These are phyloP conservation scores for Microbotryum silenes-acaulis DNA, from an alignment of 1,284 basidiomycete genomes.

Conservation along the genomic window DNA sequence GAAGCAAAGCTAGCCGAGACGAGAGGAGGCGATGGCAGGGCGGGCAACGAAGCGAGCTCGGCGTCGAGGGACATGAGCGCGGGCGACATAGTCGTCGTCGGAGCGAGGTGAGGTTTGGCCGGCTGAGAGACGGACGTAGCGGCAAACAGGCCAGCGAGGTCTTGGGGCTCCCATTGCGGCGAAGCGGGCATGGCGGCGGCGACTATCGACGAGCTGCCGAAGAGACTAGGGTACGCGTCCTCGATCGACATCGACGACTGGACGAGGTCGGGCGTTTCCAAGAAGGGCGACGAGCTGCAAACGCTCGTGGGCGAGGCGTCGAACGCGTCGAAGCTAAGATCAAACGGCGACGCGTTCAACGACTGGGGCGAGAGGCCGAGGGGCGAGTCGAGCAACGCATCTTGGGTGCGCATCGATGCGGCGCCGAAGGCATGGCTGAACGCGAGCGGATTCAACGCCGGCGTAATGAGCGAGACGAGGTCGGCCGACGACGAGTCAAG, in stretches of 20 bases:
- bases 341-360: constrained; percentile 20
- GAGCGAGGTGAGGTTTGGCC: not conserved
- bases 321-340: constrained; percentile 3
- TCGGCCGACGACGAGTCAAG: constrained; percentile 1
- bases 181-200: too few relatives aligned
- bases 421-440: constrained; percentile 15
- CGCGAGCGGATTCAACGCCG: not conserved
- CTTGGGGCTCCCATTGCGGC: too few relatives aligned
- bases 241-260: not conserved
- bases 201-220: not conserved
- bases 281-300: not conserved
- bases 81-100: constrained; percentile 2
- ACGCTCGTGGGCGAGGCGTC: not conserved
- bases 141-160: not conserved
- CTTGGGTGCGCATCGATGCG: constrained; percentile 11
- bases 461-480: not conserved
- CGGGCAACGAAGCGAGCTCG: not conserved
- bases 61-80: not conserved
- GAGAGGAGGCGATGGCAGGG: too few relatives aligned
- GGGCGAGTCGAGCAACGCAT: constrained; percentile 30
- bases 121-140: not conserved
- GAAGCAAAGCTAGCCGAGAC: not conserved
- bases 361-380: constrained; percentile 26
- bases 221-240: constrained; percentile 13
- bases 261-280: constrained; percentile 10